Conservation (phyloP, 2,329 filamentous ascomycete genomes). For the Thermothelomyces thermophilus region DNA sequence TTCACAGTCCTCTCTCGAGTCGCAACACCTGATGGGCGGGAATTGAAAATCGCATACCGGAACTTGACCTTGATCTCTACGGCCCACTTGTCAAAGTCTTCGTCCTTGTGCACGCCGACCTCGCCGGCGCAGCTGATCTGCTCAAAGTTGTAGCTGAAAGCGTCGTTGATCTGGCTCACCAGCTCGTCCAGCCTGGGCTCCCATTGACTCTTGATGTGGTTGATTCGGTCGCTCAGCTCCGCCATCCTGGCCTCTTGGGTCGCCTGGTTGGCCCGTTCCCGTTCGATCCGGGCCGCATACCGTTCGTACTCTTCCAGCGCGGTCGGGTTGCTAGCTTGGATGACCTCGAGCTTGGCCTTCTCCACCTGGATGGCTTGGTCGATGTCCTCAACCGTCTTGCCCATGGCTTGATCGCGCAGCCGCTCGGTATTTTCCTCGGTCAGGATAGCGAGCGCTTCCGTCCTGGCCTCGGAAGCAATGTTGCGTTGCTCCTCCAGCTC, state of each 20-base stretch:
- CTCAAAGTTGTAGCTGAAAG: conserved; percentile 88
- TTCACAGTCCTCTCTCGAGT: not conserved
- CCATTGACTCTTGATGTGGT: conserved; percentile 63
- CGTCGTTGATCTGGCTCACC: conserved; percentile 74
- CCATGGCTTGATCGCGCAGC: conserved; percentile 39
- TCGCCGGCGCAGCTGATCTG: conserved; percentile 93
- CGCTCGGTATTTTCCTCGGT: conserved; percentile 36
- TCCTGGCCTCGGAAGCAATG: conserved; percentile 30
- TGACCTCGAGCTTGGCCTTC: conserved; percentile 68
- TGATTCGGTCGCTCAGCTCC: conserved; percentile 52
- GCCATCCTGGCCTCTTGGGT: conserved; percentile 49
- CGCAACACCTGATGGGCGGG: conserved; percentile 7
- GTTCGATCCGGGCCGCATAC: conserved; percentile 63
- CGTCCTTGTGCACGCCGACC: conserved; percentile 79
- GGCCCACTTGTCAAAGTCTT: conserved; percentile 90
- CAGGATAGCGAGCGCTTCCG: conserved; percentile 36
- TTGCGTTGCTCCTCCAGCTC: conserved; percentile 36
- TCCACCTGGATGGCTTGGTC: conserved; percentile 68
- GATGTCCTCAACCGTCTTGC: conserved; percentile 56
- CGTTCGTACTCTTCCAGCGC: conserved; percentile 72
- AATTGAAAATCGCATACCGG: conserved; percentile 52
- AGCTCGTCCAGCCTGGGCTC: conserved; percentile 77
- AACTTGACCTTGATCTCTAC: conserved; percentile 95
- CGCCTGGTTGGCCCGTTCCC: conserved; percentile 51
- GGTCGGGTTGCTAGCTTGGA: conserved; percentile 69